phyloP scores from a whole-genome alignment of 805 yeast genomes.

The Zygoascus ofunaensis region DNA sequence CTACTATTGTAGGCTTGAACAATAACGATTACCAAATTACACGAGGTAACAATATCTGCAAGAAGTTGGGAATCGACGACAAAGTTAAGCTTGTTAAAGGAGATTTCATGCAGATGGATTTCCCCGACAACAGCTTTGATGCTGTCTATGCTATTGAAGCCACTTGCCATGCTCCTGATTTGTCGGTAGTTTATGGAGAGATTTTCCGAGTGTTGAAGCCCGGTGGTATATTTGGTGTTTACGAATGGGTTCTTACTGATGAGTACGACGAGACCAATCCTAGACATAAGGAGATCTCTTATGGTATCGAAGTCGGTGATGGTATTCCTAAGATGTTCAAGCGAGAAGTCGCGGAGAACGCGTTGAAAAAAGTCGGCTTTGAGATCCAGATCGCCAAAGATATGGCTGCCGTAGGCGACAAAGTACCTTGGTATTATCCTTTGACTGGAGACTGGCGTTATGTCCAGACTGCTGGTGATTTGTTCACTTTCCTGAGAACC shows the following conservation, averaged over 20 bases:
- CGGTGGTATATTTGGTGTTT: slow-evolving; percentile 95
- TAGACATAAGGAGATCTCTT: slow-evolving; percentile 88
- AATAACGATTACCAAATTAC: slow-evolving; percentile 93
- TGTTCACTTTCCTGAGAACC: slow-evolving; percentile 81
- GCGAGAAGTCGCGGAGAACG: slow-evolving; percentile 77
- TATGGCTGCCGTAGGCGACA: slow-evolving; percentile 73
- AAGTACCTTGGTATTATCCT: slow-evolving; percentile 96
- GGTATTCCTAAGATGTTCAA: slow-evolving; percentile 97
- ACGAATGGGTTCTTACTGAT: slow-evolving; percentile 99
- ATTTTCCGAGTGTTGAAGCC: slow-evolving; percentile 94
- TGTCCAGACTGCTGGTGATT: slow-evolving; percentile 68
- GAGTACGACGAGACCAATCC: slow-evolving; percentile 76
- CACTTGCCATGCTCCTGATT: slow-evolving; percentile 92
- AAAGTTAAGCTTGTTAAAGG: slow-evolving; percentile 87
- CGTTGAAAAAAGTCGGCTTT: slow-evolving; percentile 81
- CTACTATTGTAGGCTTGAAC: slow-evolving; percentile 80
- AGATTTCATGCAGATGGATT: slow-evolving; percentile 98
- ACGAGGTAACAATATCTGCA: slow-evolving; percentile 78
- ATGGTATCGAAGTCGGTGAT: slow-evolving; percentile 96
- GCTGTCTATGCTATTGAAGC: slow-evolving; percentile 98
- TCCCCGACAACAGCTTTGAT: slow-evolving; percentile 80
- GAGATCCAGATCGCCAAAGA: slow-evolving; percentile 67
- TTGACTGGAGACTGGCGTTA: slow-evolving; percentile 89
- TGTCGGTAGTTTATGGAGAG: slow-evolving; percentile 92
- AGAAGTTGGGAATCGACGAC: slow-evolving; percentile 52